Evolutionary conservation across 352 stramenopile species (phyloP).

Genomic region (Globisporangium polare): DNA sequence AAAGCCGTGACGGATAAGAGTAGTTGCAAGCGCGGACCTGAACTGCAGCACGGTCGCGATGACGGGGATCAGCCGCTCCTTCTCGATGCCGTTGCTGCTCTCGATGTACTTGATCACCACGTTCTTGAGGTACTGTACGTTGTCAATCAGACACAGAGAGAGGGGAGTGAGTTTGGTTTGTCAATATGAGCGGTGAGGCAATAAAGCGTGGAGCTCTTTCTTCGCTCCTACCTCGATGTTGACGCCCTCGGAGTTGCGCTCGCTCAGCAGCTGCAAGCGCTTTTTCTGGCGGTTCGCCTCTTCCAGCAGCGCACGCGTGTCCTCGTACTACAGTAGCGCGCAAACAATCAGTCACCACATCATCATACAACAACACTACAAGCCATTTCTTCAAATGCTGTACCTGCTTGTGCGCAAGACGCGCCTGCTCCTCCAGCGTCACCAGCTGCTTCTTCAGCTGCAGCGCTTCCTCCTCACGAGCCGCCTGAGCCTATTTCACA

Average conservation of each 20-base stretch:
- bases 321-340: conserved; percentile 38
- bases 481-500: conserved; percentile 23
- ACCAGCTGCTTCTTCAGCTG: conserved; percentile 41
- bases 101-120: conserved; percentile 85
- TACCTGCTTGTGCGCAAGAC: conserved; percentile 47
- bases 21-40: too few relatives aligned
- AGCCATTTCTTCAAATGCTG: neutral
- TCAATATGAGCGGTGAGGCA: too few relatives aligned
- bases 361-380: neutral
- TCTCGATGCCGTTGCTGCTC: conserved; percentile 67
- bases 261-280: conserved; percentile 41
- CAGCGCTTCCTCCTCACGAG: conserved; percentile 33
- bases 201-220: too few relatives aligned
- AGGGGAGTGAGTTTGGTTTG: neutral
- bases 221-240: conserved; percentile 84
- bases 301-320: conserved; percentile 42
- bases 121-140: conserved; percentile 74
- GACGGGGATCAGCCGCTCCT: conserved; percentile 75
- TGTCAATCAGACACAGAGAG: neutral
- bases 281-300: conserved; percentile 56
- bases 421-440: conserved; percentile 38
- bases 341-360: neutral
- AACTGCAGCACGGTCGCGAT: conserved; percentile 74
- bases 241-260: conserved; percentile 34
- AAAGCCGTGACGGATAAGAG: neutral